Evolutionary conservation across 2,329 filamentous ascomycete genomes (phyloP).

Genomic region (Pleomassaria siparia): DNA sequence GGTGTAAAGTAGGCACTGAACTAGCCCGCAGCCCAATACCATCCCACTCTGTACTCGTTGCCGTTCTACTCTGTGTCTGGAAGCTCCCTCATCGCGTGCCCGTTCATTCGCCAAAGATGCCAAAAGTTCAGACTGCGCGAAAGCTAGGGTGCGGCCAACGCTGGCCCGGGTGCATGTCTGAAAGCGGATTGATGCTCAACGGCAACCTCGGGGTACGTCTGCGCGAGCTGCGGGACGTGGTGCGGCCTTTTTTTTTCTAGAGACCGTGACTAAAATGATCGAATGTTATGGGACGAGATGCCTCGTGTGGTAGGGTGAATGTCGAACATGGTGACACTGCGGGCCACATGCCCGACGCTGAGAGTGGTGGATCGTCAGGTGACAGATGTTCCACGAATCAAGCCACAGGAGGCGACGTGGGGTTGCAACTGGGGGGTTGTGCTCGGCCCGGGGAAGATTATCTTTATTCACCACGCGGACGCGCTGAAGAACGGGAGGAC

Average conservation of each 20-base stretch:
- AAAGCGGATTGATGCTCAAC: constrained; percentile 20
- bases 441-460: constrained; percentile 37
- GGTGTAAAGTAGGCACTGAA: constrained; percentile 34
- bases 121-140: constrained; percentile 19
- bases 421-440: constrained; percentile 19
- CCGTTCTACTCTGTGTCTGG: constrained; percentile 24
- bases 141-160: constrained; percentile 20
- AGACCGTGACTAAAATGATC: constrained; percentile 39
- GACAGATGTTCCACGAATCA: constrained; percentile 36
- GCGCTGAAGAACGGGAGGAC: constrained; percentile 20
- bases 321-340: constrained; percentile 28
- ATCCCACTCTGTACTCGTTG: constrained; percentile 28
- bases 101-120: constrained; percentile 30
- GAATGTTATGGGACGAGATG: constrained; percentile 22
- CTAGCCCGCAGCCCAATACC: constrained; percentile 33
- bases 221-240: constrained; percentile 37
- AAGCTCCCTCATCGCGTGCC: constrained; percentile 18
- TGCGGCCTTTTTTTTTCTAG: constrained; percentile 37
- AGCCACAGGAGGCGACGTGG: constrained; percentile 20
- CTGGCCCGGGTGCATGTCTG: constrained; percentile 23
- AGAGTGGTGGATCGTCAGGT: constrained; percentile 11
- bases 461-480: constrained; percentile 1
- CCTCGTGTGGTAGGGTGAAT: constrained; percentile 24
- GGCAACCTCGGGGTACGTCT: constrained; percentile 28
- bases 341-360: constrained; percentile 14